These are phyloP conservation scores for Myxozyma kluyveri DNA, from an alignment of 805 yeast species.

Conservation along the genomic window DNA sequence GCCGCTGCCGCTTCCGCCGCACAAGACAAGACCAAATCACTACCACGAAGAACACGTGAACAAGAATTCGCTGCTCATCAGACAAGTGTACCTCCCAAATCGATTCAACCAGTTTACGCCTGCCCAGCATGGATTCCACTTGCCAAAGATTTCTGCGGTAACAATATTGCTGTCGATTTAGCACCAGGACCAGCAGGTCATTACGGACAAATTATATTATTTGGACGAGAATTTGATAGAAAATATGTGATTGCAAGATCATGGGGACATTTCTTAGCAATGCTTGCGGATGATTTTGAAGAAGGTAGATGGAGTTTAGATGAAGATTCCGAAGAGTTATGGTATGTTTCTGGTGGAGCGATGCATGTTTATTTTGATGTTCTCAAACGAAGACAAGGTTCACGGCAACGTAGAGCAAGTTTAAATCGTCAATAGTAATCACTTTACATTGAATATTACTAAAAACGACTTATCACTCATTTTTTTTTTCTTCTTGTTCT, in stretches of 20 bases:
- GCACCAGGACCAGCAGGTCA: constrained; percentile 75
- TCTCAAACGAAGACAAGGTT: constrained; percentile 50
- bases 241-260: constrained; percentile 82
- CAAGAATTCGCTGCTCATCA: constrained; percentile 38
- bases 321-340: constrained; percentile 52
- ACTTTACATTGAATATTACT: no score
- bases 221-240: constrained; percentile 91
- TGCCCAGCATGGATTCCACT: constrained; percentile 90
- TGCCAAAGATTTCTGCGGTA: constrained; percentile 83
- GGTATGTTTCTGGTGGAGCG: constrained; percentile 63
- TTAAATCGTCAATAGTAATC: no score
- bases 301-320: constrained; percentile 74
- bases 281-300: constrained; percentile 84
- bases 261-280: constrained; percentile 84
- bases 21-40: constrained; percentile 20
- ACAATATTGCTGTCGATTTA: constrained; percentile 86
- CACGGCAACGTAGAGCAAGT: no score
- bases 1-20: constrained; percentile 35
- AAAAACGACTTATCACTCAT: no score
- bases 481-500: no score
- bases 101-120: constrained; percentile 75
- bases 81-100: constrained; percentile 72
- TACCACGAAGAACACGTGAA: constrained; percentile 2
- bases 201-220: constrained; percentile 88
- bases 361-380: constrained; percentile 64